These are phyloP conservation scores for Botrytis sinoallii DNA, from an alignment of 2,329 filamentous ascomycete species.

Conservation along the genomic window DNA sequence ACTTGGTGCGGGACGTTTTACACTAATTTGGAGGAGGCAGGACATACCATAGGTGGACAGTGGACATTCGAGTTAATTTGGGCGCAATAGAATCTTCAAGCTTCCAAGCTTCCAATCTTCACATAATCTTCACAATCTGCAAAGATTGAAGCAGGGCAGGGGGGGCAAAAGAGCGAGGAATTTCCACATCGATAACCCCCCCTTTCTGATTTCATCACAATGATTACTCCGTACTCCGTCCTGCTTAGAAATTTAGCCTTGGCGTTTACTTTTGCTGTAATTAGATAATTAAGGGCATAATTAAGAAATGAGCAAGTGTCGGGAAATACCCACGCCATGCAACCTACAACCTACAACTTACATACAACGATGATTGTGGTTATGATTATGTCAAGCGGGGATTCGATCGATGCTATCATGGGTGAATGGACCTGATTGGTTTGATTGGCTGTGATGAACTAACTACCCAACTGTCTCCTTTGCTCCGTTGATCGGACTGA, in stretches of 20 bases:
- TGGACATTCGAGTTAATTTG: neutral
- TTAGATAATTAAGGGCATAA: neutral
- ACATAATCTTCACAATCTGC: neutral
- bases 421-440: neutral
- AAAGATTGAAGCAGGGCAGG: conserved; percentile 1
- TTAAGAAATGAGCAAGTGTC: neutral
- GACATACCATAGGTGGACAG: neutral
- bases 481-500: neutral
- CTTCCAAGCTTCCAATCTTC: neutral
- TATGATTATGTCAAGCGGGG: neutral
- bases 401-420: neutral
- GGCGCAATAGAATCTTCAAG: neutral
- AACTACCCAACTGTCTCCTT: neutral
- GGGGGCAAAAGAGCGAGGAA: neutral
- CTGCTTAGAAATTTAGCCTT: neutral
- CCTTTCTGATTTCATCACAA: neutral
- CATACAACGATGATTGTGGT: neutral
- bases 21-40: conserved; percentile 1
- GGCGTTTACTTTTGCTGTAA: neutral
- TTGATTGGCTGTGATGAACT: neutral
- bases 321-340: neutral
- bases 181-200: neutral
- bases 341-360: neutral
- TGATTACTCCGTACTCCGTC: neutral
- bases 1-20: neutral